Base-by-base conservation (phyloP, 768 basidiomycete species). In the Hericium coralloides region DNA sequence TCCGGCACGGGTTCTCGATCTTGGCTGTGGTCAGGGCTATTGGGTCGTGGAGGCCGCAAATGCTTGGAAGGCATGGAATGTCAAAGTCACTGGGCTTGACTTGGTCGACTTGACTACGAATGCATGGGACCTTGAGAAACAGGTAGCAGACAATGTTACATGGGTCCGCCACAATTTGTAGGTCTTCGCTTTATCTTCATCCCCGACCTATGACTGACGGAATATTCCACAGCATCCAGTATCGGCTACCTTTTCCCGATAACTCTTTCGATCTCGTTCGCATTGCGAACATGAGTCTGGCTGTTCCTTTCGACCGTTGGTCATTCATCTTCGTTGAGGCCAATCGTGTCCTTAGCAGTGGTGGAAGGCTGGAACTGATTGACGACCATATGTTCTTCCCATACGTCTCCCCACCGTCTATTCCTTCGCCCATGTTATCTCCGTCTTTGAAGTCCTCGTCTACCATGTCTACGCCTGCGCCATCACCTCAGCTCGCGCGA, bases 371-470 rank as follows among this genome's bases (percentile, higher is more conserved):
- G 2, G 90, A 92, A 67, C 63, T 90, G 50, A 81, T 92, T 52
- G 86, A 89, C 67, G 89, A 92, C 67, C 71, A 85, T 62, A 70
- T 87, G 37, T 67, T 79, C 60, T 89, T 88, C 63, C 83, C 87
- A 1, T 82, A 80, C 57, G 72, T 76, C n/a, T 14, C 56, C n/a
- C 61, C 58, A 6, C 45, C 63, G 59, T 64, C 58, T 47, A 43
- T 55, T 17, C 48, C 31, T 41, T 58, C 38, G 50, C 51, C 3
- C 12, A 51, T 31, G 31, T 9, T 9, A 31, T 31, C 31, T 12
- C 22, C 59, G 10, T n/a, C 12, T 38, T 31, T 7, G 15, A 23
- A 41, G 14, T 26, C 25, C 1, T 18, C 53, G 17, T 38, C 23
- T n/a, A n/a, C n/a, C n/a, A n/a, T n/a, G n/a, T n/a, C 31, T 31